phyloP scores from a whole-genome alignment of 177 flowering plant species.

The Vitis hybrid region DNA sequence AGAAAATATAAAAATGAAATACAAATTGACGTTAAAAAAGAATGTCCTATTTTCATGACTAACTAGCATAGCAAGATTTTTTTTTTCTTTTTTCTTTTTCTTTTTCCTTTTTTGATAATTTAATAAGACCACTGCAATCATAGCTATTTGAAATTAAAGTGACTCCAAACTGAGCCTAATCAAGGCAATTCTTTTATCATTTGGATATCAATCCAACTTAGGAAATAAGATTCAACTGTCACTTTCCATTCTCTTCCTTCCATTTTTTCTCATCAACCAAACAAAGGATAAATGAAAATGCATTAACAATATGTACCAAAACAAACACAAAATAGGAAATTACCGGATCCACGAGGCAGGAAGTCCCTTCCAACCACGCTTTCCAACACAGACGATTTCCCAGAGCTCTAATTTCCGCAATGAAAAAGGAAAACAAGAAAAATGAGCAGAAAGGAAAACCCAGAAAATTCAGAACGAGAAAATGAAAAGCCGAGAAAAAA shows the following conservation, averaged over 20 bases:
- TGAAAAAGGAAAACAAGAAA: neutral
- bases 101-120: neutral
- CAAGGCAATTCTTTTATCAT: neutral
- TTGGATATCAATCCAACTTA: neutral
- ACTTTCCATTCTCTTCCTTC: too few species aligned
- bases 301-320: neutral
- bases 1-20: neutral
- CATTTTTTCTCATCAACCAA: slow-evolving; percentile 5
- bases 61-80: neutral
- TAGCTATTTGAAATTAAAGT: neutral
- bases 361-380: slow-evolving; percentile 98
- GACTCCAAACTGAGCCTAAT: neutral
- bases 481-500: neutral
- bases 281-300: neutral
- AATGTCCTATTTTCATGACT: neutral
- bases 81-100: too few species aligned
- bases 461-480: too few species aligned
- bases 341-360: slow-evolving; percentile 99
- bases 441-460: neutral
- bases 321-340: slow-evolving; percentile 6
- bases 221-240: too few species aligned
- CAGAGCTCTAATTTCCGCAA: slow-evolving; percentile 69
- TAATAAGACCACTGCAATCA: neutral
- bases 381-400: slow-evolving; percentile 96
- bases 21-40: neutral